Evolutionary conservation across 768 basidiomycete species (phyloP).

Genomic region (Russula sp.): DNA sequence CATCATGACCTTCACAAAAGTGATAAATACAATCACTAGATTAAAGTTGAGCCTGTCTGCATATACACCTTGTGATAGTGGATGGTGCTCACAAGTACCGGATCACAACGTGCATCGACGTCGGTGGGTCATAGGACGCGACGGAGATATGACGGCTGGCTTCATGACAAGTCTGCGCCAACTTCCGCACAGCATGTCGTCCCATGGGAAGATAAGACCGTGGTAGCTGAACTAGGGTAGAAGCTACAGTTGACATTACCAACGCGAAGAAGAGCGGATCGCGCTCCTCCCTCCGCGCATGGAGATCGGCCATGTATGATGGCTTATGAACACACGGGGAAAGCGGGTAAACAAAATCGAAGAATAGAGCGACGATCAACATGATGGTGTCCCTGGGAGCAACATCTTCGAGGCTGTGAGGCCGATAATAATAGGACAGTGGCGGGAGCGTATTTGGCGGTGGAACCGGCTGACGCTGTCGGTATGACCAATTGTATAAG

Average conservation of each 20-base stretch:
- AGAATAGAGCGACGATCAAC: slow-evolving; percentile 82
- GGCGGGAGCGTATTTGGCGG: slow-evolving; percentile 44
- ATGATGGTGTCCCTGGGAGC: slow-evolving; percentile 76
- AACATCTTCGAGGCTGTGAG: slow-evolving; percentile 73
- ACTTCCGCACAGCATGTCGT: slow-evolving; percentile 72
- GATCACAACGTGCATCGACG: slow-evolving; percentile 78
- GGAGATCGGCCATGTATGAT: slow-evolving; percentile 87
- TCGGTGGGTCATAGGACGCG: slow-evolving; percentile 77
- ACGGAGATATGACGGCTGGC: slow-evolving; percentile 78
- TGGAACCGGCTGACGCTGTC: slow-evolving; percentile 50
- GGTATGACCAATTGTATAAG: slow-evolving; percentile 65
- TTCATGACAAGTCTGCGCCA: slow-evolving; percentile 78
- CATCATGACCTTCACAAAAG: slow-evolving; percentile 84
- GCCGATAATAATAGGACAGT: slow-evolving; percentile 68
- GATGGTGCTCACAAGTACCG: slow-evolving; percentile 70
- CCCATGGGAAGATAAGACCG: slow-evolving; percentile 86
- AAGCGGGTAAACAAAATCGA: slow-evolving; percentile 89
- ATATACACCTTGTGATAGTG: slow-evolving; percentile 8
- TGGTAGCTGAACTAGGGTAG: slow-evolving; percentile 84
- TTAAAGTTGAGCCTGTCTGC: slow-evolving; percentile 11
- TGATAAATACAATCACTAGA: slow-evolving; percentile 76
- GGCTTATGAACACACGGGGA: slow-evolving; percentile 90
- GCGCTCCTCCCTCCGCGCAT: slow-evolving; percentile 70
- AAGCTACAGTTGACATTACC: slow-evolving; percentile 84
- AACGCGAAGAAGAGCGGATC: slow-evolving; percentile 89